Percentiles rank a stretch among this genome's conserved stretches.
Conservation (phyloP, 345 rosid genomes). For the Kernera saxatilis region DNA sequence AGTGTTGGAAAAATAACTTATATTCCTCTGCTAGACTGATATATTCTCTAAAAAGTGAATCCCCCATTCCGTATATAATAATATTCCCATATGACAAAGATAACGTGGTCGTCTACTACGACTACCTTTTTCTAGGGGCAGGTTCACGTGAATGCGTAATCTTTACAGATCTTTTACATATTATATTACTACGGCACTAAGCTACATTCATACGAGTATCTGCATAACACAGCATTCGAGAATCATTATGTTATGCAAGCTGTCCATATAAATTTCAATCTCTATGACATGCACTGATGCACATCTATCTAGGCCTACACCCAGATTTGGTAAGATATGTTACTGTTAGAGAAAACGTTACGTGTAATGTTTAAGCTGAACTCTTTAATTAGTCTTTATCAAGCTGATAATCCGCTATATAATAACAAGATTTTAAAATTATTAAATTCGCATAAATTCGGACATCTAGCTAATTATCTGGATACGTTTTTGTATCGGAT, state of each 20-base stretch:
- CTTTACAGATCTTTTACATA: background rate
- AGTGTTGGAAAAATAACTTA: background rate
- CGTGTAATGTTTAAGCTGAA: background rate
- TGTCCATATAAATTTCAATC: background rate
- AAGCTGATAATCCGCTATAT: no score
- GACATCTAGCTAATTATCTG: no score
- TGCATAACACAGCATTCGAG: background rate
- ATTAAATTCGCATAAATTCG: no score
- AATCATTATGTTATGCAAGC: background rate
- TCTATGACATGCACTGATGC: background rate
- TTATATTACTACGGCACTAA: background rate
- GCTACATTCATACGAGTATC: background rate
- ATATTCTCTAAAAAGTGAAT: background rate
- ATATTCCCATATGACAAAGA: background rate
- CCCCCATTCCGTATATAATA: background rate
- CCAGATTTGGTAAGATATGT: background rate
- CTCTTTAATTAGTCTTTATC: no score
- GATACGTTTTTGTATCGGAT: no score
- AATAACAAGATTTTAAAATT: no score
- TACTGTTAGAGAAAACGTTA: background rate
- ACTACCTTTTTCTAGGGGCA: background rate
- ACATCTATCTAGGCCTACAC: background rate
- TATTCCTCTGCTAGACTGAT: background rate
- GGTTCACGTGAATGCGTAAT: slow-evolving; percentile 15
- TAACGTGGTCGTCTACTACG: background rate